Evolutionary conservation across 306 rosid genomes (phyloP), one percentile per base, ranked within the genome.

Genomic region (Castanea crenata): DNA sequence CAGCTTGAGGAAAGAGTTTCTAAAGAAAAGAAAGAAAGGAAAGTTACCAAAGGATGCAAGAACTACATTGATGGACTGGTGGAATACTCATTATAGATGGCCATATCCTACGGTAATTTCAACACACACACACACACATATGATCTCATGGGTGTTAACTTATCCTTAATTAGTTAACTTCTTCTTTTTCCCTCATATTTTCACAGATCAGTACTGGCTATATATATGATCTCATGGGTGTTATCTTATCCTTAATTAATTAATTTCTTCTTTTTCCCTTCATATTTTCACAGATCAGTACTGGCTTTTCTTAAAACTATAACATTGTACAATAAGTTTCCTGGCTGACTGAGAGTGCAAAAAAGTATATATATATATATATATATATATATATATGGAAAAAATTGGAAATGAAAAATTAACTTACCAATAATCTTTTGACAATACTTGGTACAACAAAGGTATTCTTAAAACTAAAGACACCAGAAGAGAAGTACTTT

Each of bases 41-140:
- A 92, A 94, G 88, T 89, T 94, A n/a, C 97, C 98, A 35, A 94
- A 87, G 78, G 93, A 88, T 76, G 97, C 98, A 69, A 92, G 88
- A 78, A 78, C 71, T 57, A 44, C 86, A 3, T 72, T 94, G 3
- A 57, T 89, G 69, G 80, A 89, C 14, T 94, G 98, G 97, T 92
- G 97, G 98, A 94, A 68, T 69, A 2, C 83, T 10, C 98, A 94
- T 62, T 84, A 82, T 77, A 85, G 90, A 77, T 94, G 98, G 97
- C 98, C 98, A 32, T 94, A 92, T 79, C 98, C 98, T 52, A 89
- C 94, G 88, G 98, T 93, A 88, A 82, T 29, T 35, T 3, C 38
- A 41, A 18, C 58, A 57, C 10, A 54, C 10, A 1, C 41, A 5
- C 38, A 34, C 38, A 34, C 38, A 32, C 1, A 32, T 32, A 67